phyloP scores from a whole-genome alignment of 2,329 filamentous ascomycete species.

The Xylariaceae sp. region DNA sequence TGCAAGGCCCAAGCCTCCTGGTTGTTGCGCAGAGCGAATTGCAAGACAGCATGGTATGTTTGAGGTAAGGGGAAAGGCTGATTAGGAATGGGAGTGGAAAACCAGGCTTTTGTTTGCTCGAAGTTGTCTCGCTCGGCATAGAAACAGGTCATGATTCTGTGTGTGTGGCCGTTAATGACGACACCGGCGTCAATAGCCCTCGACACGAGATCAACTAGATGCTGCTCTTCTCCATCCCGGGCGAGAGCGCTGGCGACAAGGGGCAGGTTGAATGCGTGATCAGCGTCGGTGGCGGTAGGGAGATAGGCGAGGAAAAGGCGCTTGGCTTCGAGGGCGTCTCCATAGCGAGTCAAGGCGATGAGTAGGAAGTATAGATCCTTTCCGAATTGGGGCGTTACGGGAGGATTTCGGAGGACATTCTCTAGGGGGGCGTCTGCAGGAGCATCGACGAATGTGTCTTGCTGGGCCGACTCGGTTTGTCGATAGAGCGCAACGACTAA shows the following conservation, averaged over 20 bases:
- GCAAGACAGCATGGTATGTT: constrained; percentile 53
- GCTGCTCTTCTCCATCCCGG: constrained; percentile 52
- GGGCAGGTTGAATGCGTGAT: constrained; percentile 41
- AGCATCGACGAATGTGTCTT: too few relatives aligned
- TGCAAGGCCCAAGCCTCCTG: constrained; percentile 59
- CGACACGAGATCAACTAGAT: constrained; percentile 53
- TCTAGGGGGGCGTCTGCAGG: constrained; percentile 13
- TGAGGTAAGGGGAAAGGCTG: constrained; percentile 38
- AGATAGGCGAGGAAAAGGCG: constrained; percentile 22
- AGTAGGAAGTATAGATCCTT: constrained; percentile 25
- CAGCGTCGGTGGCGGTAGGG: constrained; percentile 5
- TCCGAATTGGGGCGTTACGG: constrained; percentile 5
- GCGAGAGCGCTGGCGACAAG: constrained; percentile 59
- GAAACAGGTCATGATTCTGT: constrained; percentile 56
- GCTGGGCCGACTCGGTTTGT: constrained; percentile 36
- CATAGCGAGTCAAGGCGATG: constrained; percentile 27
- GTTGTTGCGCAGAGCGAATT: constrained; percentile 56
- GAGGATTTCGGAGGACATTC: not conserved
- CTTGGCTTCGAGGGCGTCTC: constrained; percentile 28
- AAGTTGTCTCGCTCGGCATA: constrained; percentile 57
- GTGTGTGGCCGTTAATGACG: constrained; percentile 42
- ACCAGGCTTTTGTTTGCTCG: constrained; percentile 64
- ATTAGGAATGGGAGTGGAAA: constrained; percentile 48
- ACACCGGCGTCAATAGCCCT: constrained; percentile 47
- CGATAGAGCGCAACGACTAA: constrained; percentile 42